Percentiles rank a stretch among this genome's conserved stretches.
Evolutionary conservation across 306 rosid species (phyloP).

Genomic region (Citrullus amarus): DNA sequence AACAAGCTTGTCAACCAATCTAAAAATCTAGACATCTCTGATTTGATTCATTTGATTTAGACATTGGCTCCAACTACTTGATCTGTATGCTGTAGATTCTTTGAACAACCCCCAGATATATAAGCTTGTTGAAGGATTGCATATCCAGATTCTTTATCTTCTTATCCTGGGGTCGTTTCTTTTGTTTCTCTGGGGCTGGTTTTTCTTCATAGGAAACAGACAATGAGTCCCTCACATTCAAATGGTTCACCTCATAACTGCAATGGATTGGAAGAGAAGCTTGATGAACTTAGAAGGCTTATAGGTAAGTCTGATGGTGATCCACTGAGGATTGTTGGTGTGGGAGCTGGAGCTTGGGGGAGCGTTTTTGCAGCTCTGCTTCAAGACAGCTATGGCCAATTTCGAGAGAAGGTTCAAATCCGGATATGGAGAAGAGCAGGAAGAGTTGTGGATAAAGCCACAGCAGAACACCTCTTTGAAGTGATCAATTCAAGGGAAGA

Average conservation of each 20-base stretch:
- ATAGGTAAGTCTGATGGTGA: slow-evolving; percentile 45
- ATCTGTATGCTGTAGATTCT: background rate
- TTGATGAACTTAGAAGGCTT: slow-evolving; percentile 42
- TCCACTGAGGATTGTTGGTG: slow-evolving; percentile 76
- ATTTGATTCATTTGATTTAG: slow-evolving; percentile 16
- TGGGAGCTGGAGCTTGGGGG: slow-evolving; percentile 98
- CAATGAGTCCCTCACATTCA: slow-evolving; percentile 17
- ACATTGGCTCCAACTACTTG: slow-evolving; percentile 1
- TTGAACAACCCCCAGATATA: background rate
- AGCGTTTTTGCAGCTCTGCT: slow-evolving; percentile 73
- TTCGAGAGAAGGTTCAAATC: slow-evolving; percentile 67
- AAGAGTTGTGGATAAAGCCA: slow-evolving; percentile 49
- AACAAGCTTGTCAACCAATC: slow-evolving; percentile 20
- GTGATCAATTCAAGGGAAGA: slow-evolving; percentile 83
- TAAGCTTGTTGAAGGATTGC: background rate
- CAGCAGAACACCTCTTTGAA: slow-evolving; percentile 77
- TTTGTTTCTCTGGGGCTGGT: slow-evolving; percentile 11
- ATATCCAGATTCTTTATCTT: background rate
- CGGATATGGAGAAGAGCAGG: slow-evolving; percentile 88
- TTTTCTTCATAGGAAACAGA: background rate
- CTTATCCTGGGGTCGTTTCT: background rate
- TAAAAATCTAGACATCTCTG: slow-evolving; percentile 20
- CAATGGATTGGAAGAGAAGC: slow-evolving; percentile 59
- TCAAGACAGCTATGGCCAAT: slow-evolving; percentile 73
- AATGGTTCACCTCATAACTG: slow-evolving; percentile 48